Conservation (phyloP, 306 rosid genomes). For the Amphicarpaea edgeworthii region DNA sequence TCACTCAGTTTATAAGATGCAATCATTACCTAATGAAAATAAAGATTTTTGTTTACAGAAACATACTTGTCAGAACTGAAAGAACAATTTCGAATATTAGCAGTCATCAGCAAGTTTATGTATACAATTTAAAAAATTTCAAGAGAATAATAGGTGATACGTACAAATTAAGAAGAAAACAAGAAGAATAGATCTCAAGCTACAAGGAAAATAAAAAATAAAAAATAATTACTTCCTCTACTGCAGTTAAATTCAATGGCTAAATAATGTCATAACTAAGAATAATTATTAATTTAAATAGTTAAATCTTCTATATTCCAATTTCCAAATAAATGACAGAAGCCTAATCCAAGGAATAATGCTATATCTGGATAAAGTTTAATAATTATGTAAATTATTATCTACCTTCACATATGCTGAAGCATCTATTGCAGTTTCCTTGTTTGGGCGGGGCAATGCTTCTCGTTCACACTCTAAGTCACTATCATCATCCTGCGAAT, state of each 20-base stretch:
- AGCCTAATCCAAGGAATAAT: too few species aligned
- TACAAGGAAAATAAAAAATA: too few species aligned
- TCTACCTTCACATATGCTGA: conserved; percentile 78
- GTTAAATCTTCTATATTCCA: neutral
- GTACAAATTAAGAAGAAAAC: too few species aligned
- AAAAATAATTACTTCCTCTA: too few species aligned
- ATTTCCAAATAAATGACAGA: neutral
- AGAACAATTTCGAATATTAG: neutral
- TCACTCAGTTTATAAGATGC: conserved; percentile 60
- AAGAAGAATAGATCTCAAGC: too few species aligned
- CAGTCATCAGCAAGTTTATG: too few species aligned
- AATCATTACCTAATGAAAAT: conserved; percentile 63
- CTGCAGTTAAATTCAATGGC: too few species aligned
- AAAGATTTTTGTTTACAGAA: conserved; percentile 18
- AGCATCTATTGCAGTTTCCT: conserved; percentile 64
- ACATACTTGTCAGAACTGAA: neutral
- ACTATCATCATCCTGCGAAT: conserved; percentile 80
- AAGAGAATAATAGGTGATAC: too few species aligned
- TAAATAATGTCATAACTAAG: too few species aligned
- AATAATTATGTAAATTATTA: neutral
- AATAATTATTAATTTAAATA: too few species aligned
- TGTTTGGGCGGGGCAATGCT: conserved; percentile 54
- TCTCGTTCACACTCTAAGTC: conserved; percentile 78
- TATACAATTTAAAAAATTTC: too few species aligned
- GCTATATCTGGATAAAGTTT: neutral